Percentiles rank a stretch among this genome's conserved stretches.
These are phyloP conservation scores for Naegleria lovaniensis DNA, from an alignment of 208 protist species.

Conservation along the genomic window DNA sequence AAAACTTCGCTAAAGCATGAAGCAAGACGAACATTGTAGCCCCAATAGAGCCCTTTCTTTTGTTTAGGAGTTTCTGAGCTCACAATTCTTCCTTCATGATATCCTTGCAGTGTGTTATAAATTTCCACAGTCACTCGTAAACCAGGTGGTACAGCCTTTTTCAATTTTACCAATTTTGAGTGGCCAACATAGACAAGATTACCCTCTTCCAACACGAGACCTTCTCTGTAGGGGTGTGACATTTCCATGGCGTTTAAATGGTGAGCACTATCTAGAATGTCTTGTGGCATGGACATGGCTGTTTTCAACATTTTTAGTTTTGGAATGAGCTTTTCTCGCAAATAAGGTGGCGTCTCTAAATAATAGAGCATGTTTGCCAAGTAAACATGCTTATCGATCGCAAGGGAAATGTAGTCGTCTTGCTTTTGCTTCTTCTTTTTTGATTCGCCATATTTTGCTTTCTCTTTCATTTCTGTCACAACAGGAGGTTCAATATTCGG, in stretches of 20 bases:
- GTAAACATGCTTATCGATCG: neutral
- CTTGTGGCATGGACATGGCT: neutral
- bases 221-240: neutral
- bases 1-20: neutral
- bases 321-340: neutral
- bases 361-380: constrained; percentile 11
- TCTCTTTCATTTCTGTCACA: neutral
- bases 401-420: neutral
- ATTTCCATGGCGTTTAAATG: neutral
- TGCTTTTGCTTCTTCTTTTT: neutral
- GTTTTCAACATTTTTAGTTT: neutral
- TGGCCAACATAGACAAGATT: neutral
- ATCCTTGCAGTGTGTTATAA: neutral
- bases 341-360: constrained; percentile 12
- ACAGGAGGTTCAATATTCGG: constrained; percentile 2
- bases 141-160: neutral
- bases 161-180: neutral
- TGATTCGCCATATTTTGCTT: neutral
- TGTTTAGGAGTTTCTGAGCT: neutral
- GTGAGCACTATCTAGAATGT: neutral
- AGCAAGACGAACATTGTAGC: constrained; percentile 6
- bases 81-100: neutral
- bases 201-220: neutral
- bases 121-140: constrained; percentile 19
- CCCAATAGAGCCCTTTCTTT: constrained; percentile 21